Evolutionary conservation across 164 flowering plant genomes (phyloP), one percentile per base, ranked within the genome.

Genomic region (Houttuynia cordata): DNA sequence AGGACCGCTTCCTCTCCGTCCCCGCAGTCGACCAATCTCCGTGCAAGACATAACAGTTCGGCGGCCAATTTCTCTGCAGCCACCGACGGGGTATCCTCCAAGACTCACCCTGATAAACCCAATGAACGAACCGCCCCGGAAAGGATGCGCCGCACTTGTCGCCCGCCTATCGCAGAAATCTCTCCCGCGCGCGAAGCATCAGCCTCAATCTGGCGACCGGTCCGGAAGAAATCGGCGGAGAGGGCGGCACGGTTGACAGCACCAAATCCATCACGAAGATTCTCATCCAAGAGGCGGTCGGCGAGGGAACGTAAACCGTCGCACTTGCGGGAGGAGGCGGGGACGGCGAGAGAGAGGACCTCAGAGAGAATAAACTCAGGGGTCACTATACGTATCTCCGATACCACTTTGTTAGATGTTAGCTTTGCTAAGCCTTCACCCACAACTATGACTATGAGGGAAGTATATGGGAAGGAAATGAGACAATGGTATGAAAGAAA

Each of bases 1-100:
- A 24, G 24, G 8, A 86, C 76, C 14, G 87, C 87, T 53, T 81
- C 91, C 13, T 81, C 84, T 0, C 15, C 79, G n/a, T 49, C 69
- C 1, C 86, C 88, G 60, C 86, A 86, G 51, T 62, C 80, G 53
- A 62, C 76, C 81, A 91, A 24, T 70, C 80, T 88, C 78, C 74
- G 70, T n/a, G 79, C 86, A 67, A 88, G 51, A 96, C 96, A 91
- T 18, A 86, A 79, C 66, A 80, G 21, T 86, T 91, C 97, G 39
- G 85, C 86, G 34, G 94, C 96, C 63, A 81, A 61, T 75, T 88
- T 91, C 82, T 86, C 90, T 0, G 83, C 83, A 42, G 78, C 76
- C 0, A 42, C 24, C 20, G 64, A 73, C 17, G 40, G 25, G 56
- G 50, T 14, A 1, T 14, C 17, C 49, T 20, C 58, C 30, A 13